These are phyloP conservation scores for Epichloe gansuensis DNA, from an alignment of 2,329 filamentous ascomycete species.

Conservation along the genomic window DNA sequence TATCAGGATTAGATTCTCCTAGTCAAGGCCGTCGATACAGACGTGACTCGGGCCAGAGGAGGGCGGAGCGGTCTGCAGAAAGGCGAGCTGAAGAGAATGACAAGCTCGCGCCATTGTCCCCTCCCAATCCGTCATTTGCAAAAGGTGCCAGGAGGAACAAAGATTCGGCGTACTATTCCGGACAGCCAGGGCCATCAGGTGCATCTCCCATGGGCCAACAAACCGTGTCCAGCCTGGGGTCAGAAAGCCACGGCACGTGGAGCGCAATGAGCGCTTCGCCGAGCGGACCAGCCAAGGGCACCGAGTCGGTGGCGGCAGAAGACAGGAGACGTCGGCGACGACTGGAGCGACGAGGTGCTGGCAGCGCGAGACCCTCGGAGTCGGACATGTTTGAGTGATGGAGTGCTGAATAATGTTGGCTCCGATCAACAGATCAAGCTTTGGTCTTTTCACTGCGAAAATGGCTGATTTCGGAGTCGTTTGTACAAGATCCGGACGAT, in stretches of 20 bases:
- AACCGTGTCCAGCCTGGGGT: slow-evolving; percentile 37
- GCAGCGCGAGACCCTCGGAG: slow-evolving; percentile 21
- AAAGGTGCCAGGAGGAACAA: slow-evolving; percentile 37
- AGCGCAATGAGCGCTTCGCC: slow-evolving; percentile 39
- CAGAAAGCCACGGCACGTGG: slow-evolving; percentile 41
- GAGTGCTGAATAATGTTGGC: neutral
- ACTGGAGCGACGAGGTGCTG: slow-evolving; percentile 37
- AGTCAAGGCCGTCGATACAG: slow-evolving; percentile 37
- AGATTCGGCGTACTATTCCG: slow-evolving; percentile 51
- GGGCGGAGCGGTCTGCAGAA: slow-evolving; percentile 36
- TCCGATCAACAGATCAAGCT: neutral
- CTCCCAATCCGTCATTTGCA: slow-evolving; percentile 45
- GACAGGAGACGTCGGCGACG: slow-evolving; percentile 43
- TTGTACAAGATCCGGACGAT: neutral
- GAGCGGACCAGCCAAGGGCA: slow-evolving; percentile 24
- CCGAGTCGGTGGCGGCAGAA: slow-evolving; percentile 29
- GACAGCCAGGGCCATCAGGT: slow-evolving; percentile 32
- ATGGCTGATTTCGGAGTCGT: neutral
- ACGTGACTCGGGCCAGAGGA: slow-evolving; percentile 36
- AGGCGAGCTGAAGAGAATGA: slow-evolving; percentile 27
- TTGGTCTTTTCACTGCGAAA: neutral
- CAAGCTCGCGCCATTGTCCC: slow-evolving; percentile 34
- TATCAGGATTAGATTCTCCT: slow-evolving; percentile 44
- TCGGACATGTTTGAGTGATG: slow-evolving; percentile 27
- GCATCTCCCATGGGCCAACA: slow-evolving; percentile 24